Conservation (phyloP, 768 basidiomycete genomes). For the Termitomyces sp. region DNA sequence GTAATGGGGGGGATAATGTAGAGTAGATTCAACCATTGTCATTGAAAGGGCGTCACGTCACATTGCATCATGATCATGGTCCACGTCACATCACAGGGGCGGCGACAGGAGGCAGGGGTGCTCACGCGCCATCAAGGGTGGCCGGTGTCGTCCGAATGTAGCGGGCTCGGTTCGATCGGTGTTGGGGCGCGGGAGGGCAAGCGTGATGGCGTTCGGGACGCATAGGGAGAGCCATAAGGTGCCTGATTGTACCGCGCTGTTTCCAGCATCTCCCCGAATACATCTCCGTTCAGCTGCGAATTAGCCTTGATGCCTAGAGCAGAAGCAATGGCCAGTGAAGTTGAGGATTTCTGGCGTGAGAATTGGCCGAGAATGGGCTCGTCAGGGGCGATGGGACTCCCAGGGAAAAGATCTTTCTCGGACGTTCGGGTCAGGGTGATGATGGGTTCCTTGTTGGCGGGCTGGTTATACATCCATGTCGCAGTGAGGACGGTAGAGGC, state of each 20-base stretch:
- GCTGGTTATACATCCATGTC: slow-evolving; percentile 95
- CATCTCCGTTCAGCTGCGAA: slow-evolving; percentile 9
- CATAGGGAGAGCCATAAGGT: slow-evolving; percentile 37
- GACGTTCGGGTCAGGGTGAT: slow-evolving; percentile 19
- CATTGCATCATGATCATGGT: slow-evolving; percentile 1
- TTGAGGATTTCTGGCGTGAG: slow-evolving; percentile 34
- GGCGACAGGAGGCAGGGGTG: neutral
- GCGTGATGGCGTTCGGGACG: slow-evolving; percentile 26
- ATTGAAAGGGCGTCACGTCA: slow-evolving; percentile 5
- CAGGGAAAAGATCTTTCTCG: slow-evolving; percentile 22
- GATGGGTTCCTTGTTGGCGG: slow-evolving; percentile 28
- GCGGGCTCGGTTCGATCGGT: slow-evolving; percentile 15
- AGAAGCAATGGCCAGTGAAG: slow-evolving; percentile 44
- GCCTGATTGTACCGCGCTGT: slow-evolving; percentile 31
- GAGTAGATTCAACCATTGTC: slow-evolving; percentile 7
- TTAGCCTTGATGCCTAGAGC: slow-evolving; percentile 36
- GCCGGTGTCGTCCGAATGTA: slow-evolving; percentile 8
- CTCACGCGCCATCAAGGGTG: slow-evolving; percentile 4
- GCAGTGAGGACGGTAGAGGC: slow-evolving; percentile 79
- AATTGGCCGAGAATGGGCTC: slow-evolving; percentile 61
- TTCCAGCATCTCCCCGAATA: slow-evolving; percentile 24
- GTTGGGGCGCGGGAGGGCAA: slow-evolving; percentile 28
- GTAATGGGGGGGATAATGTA: slow-evolving; percentile 2
- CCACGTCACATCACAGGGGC: slow-evolving; percentile 1
- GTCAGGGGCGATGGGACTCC: slow-evolving; percentile 35